Evolutionary conservation across 73 alveolate species (phyloP).

Genomic region (Tetrahymena elliotti): DNA sequence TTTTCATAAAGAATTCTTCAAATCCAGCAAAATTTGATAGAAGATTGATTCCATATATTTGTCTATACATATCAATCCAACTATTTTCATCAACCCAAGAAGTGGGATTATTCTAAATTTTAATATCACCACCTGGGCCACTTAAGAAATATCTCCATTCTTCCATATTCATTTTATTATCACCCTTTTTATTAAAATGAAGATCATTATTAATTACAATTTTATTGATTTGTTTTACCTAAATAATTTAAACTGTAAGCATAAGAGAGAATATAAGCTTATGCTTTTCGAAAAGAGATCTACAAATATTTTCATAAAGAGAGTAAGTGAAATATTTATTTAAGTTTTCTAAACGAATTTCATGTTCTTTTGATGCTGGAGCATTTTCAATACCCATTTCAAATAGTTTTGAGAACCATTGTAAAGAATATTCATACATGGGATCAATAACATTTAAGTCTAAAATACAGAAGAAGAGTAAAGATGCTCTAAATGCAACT

Average conservation of each 20-base stretch:
- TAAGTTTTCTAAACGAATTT: slow-evolving; percentile 75
- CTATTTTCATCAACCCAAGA: slow-evolving; percentile 92
- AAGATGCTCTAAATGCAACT: slow-evolving; percentile 82
- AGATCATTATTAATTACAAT: background rate
- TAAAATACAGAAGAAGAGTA: slow-evolving; percentile 81
- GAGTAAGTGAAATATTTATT: slow-evolving; percentile 88
- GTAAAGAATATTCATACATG: slow-evolving; percentile 96
- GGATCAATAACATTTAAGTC: slow-evolving; percentile 83
- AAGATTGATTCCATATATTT: slow-evolving; percentile 68
- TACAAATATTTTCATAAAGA: slow-evolving; percentile 94
- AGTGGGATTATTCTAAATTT: slow-evolving; percentile 85
- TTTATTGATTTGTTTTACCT: background rate
- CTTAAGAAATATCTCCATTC: slow-evolving; percentile 91
- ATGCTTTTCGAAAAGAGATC: slow-evolving; percentile 95
- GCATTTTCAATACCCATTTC: slow-evolving; percentile 94
- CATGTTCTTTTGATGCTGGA: slow-evolving; percentile 84
- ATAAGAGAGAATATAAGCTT: slow-evolving; percentile 92
- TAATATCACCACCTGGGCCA: slow-evolving; percentile 89
- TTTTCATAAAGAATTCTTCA: slow-evolving; percentile 70
- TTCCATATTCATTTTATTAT: slow-evolving; percentile 50
- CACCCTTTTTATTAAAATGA: slow-evolving; percentile 23
- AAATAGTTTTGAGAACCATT: slow-evolving; percentile 97
- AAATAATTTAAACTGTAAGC: slow-evolving; percentile 77
- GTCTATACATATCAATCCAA: slow-evolving; percentile 90
- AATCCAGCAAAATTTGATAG: slow-evolving; percentile 78